Evolutionary conservation across 345 rosid genomes (phyloP).

Genomic region (Populus alba): DNA sequence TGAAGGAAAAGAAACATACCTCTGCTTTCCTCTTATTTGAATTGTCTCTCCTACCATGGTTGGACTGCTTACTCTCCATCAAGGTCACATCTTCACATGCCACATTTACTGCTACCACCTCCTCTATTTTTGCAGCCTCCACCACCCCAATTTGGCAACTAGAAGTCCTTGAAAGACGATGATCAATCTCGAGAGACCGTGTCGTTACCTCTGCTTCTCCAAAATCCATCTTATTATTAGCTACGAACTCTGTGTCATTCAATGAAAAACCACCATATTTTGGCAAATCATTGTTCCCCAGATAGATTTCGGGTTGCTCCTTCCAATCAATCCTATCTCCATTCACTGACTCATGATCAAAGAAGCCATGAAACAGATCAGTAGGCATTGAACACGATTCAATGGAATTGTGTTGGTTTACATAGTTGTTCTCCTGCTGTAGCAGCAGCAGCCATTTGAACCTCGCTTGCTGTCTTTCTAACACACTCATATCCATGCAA

Average conservation of each 20-base stretch:
- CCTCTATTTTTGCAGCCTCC: slow-evolving; percentile 20
- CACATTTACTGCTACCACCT: slow-evolving; percentile 7
- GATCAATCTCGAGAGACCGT: slow-evolving; percentile 21
- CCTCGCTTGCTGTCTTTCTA: slow-evolving; percentile 28
- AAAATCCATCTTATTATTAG: slow-evolving; percentile 22
- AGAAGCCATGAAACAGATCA: slow-evolving; percentile 30
- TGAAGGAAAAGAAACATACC: slow-evolving; percentile 29
- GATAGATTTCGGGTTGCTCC: slow-evolving; percentile 4
- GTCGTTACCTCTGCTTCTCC: slow-evolving; percentile 10
- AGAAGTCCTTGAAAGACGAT: slow-evolving; percentile 36
- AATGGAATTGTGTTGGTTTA: slow-evolving; percentile 10
- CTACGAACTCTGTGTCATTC: slow-evolving; percentile 25
- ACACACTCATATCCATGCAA: slow-evolving; percentile 33
- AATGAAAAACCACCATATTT: slow-evolving; percentile 26
- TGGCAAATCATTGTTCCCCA: slow-evolving; percentile 24
- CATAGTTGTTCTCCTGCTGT: slow-evolving; percentile 24
- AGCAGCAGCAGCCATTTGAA: slow-evolving; percentile 34
- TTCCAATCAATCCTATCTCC: slow-evolving; percentile 6
- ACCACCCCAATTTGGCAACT: slow-evolving; percentile 28
- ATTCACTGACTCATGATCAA: slow-evolving; percentile 1
- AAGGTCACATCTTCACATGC: slow-evolving; percentile 4
- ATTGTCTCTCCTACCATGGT: background rate
- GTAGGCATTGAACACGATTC: slow-evolving; percentile 22
- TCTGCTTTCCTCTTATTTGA: slow-evolving; percentile 45
- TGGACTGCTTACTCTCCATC: slow-evolving; percentile 6